Base-by-base conservation (phyloP, 805 yeast genomes). In the Vanderwaltozyma verrucispora region DNA sequence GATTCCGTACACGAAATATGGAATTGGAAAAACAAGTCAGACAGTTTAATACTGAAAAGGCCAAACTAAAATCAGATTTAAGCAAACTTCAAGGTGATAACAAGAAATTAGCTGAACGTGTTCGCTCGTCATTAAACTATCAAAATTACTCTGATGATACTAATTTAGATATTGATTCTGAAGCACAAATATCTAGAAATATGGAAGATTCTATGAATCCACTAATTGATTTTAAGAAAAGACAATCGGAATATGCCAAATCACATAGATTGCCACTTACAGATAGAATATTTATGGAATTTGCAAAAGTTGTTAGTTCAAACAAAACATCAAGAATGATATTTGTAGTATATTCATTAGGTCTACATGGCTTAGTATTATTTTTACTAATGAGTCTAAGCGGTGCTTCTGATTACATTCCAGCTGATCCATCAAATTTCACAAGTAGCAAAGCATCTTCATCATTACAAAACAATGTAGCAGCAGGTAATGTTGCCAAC, bases 181-280 rank as follows among this genome's bases (percentile, higher is more conserved):
- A 82, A 49, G 67, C 69, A 24, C 70, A 71, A 46, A 80, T 81
- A 54, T 74, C 73, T 32, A 65, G 70, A 23, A 71, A 61, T 34
- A 87, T 83, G 62, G 95, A 86, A 48, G 77, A 80, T 36, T 79
- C 78, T 34, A 63, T 86, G 32, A 87, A 86, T 48, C 94, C 95
- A 24, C 75, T 87, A 42, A 89, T 83, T 47, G 81, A 76, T 50
- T 84, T 89, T 60, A 72, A 94, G 49, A 71, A 77, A 32, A 65
- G 76, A 44, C 96, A 86, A 53, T 74, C 81, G 26, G 86, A 80
- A 49, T 67, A 95, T 46, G 54, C 56, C 36, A 78, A 82, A 33
- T 70, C 72, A 35, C 75, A 87, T 7, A 71, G 74, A 33, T 66
- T 87, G 56, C 77, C 88, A 2, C 82, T 92, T 2, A 54, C 82